Conservation (phyloP, 495 filamentous ascomycete genomes). For the Annulohypoxylon bovei region DNA sequence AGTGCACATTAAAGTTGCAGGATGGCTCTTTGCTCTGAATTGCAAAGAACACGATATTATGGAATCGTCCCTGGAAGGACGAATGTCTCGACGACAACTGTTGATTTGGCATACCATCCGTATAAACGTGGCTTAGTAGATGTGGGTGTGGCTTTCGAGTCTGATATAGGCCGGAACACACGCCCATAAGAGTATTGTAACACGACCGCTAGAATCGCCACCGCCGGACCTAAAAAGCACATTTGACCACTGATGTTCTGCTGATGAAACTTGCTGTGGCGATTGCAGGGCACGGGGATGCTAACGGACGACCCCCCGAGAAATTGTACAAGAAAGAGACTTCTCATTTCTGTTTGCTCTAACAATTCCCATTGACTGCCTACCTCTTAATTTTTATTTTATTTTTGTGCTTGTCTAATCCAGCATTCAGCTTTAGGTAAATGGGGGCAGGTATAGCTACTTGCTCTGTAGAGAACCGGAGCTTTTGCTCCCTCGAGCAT, state of each 20-base stretch:
- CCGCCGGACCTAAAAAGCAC: constrained; percentile 35
- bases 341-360: constrained; percentile 41
- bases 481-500: constrained; percentile 46
- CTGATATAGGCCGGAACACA: constrained; percentile 30
- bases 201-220: constrained; percentile 37
- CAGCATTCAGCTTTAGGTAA: constrained; percentile 34
- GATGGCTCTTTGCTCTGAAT: constrained; percentile 33
- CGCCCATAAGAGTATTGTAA: constrained; percentile 27
- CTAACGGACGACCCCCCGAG: constrained; percentile 35
- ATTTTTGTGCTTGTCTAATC: constrained; percentile 44
- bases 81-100: constrained; percentile 37
- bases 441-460: constrained; percentile 40
- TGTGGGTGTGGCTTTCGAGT: constrained; percentile 40
- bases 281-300: constrained; percentile 47
- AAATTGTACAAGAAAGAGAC: constrained; percentile 33
- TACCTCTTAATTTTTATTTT: constrained; percentile 46
- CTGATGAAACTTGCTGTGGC: constrained; percentile 46
- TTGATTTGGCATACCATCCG: constrained; percentile 42
- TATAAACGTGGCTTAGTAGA: constrained; percentile 40
- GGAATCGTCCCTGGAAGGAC: constrained; percentile 38
- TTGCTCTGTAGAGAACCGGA: constrained; percentile 47
- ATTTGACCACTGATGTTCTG: constrained; percentile 36
- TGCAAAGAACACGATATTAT: constrained; percentile 31
- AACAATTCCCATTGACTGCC: constrained; percentile 38
- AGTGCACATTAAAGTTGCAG: constrained; percentile 59